phyloP scores from a whole-genome alignment of 805 yeast genomes.

The Suhomyces sp. region DNA sequence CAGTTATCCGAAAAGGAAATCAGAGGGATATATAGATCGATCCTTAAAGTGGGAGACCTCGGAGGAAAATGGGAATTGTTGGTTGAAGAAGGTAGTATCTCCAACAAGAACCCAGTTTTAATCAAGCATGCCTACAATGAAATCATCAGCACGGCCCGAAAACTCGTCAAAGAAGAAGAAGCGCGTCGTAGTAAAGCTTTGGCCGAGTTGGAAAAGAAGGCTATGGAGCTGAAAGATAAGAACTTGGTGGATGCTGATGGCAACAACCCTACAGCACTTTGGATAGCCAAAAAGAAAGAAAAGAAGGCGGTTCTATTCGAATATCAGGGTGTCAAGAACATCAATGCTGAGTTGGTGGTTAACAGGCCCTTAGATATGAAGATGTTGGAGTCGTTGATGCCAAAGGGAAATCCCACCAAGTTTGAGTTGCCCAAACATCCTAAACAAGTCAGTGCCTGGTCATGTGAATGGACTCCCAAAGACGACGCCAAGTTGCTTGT shows the following conservation, averaged over 20 bases:
- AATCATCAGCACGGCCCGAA: constrained; percentile 58
- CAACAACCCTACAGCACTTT: constrained; percentile 48
- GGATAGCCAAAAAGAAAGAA: constrained; percentile 71
- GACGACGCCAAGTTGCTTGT: constrained; percentile 86
- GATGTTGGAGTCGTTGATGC: constrained; percentile 52
- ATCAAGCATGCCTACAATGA: constrained; percentile 77
- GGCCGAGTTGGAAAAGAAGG: constrained; percentile 59
- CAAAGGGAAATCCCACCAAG: constrained; percentile 51
- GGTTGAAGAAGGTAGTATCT: constrained; percentile 83
- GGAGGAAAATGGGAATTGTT: constrained; percentile 75
- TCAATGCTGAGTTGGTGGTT: constrained; percentile 86
- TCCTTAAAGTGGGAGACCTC: constrained; percentile 79
- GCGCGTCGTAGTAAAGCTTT: constrained; percentile 53
- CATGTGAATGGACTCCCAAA: constrained; percentile 74
- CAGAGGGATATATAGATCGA: constrained; percentile 79
- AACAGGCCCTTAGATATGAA: constrained; percentile 85
- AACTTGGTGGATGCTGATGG: constrained; percentile 36
- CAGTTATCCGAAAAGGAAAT: constrained; percentile 82
- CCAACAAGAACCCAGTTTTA: constrained; percentile 78
- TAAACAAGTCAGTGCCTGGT: constrained; percentile 88
- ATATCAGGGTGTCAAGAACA: constrained; percentile 78
- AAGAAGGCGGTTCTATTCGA: constrained; percentile 88
- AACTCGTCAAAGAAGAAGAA: constrained; percentile 63
- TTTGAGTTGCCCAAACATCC: constrained; percentile 63
- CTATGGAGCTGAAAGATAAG: constrained; percentile 50